A percentile compares a stretch with the other conserved stretches of the same genome.
phyloP scores from a whole-genome alignment of 768 basidiomycete genomes.

The Tricholoma saponaceum region DNA sequence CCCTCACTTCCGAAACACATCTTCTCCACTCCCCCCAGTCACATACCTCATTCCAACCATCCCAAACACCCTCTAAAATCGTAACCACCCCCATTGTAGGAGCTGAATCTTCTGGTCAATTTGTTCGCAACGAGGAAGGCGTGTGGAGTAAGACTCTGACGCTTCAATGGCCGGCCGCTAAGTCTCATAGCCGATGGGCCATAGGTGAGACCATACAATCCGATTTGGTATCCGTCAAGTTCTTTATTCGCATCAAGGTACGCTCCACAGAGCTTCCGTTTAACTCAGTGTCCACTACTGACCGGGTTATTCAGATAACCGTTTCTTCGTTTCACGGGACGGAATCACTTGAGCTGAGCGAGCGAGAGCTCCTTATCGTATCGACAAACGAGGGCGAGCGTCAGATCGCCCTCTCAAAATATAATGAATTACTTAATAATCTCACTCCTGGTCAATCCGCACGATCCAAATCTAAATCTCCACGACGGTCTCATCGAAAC shows the following conservation, averaged over 20 bases:
- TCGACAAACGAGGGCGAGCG: slow-evolving; percentile 70
- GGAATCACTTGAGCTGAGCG: slow-evolving; percentile 66
- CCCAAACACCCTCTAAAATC: slow-evolving; percentile 31
- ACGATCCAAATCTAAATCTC: slow-evolving; percentile 56
- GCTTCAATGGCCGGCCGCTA: slow-evolving; percentile 68
- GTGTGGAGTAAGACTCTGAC: slow-evolving; percentile 63
- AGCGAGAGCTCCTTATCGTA: slow-evolving; percentile 62
- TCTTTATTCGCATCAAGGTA: slow-evolving; percentile 70
- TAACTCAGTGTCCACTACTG: slow-evolving; percentile 10
- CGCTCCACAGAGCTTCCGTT: slow-evolving; percentile 12
- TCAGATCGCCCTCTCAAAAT: slow-evolving; percentile 57
- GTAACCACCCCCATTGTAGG: slow-evolving; percentile 51
- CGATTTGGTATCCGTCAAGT: slow-evolving; percentile 59
- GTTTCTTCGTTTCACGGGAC: slow-evolving; percentile 55
- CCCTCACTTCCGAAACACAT: slow-evolving; percentile 25
- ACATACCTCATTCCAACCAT: slow-evolving; percentile 16
- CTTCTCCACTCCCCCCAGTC: slow-evolving; percentile 19
- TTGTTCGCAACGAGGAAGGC: slow-evolving; percentile 52
- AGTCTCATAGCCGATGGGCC: slow-evolving; percentile 70
- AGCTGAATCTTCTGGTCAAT: slow-evolving; percentile 55
- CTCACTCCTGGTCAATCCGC: slow-evolving; percentile 18
- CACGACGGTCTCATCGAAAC: slow-evolving; percentile 39
- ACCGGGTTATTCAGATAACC: slow-evolving; percentile 32
- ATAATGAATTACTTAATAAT: slow-evolving; percentile 38
- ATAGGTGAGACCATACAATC: slow-evolving; percentile 75